Conservation (phyloP, 2,329 filamentous ascomycete species). For the Spiromastix sp. region DNA sequence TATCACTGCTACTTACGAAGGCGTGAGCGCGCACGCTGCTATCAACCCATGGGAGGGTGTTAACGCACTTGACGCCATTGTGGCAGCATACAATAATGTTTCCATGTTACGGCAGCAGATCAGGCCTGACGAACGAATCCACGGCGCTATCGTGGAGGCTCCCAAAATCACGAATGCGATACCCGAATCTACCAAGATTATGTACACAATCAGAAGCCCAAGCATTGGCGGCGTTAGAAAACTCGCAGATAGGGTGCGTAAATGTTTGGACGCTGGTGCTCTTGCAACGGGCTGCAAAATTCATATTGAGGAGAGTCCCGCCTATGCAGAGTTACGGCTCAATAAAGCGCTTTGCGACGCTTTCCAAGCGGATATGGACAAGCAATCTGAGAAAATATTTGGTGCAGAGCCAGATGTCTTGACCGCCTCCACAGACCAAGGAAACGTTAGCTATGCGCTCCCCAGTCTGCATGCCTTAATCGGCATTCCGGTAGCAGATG, state of each 20-base stretch:
- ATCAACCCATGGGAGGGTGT: conserved; percentile 45
- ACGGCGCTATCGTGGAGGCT: conserved; percentile 41
- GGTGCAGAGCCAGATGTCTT: not conserved
- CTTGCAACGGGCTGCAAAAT: conserved; percentile 7
- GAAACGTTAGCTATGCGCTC: no score
- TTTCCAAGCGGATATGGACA: conserved; percentile 2
- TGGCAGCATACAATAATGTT: conserved; percentile 33
- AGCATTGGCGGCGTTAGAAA: conserved; percentile 23
- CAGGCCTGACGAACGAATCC: conserved; percentile 38
- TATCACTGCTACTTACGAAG: no score
- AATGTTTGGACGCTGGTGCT: conserved; percentile 7
- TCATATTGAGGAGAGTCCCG: conserved; percentile 3
- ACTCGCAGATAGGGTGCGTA: conserved; percentile 10
- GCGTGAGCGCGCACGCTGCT: conserved; percentile 45
- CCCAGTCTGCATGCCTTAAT: no score
- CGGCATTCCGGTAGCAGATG: no score
- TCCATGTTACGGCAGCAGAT: conserved; percentile 45
- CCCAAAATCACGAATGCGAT: conserved; percentile 44
- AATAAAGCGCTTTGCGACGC: conserved; percentile 5
- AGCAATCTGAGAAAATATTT: conserved; percentile 1
- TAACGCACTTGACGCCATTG: conserved; percentile 46
- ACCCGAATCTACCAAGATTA: conserved; percentile 36
- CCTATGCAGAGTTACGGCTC: conserved; percentile 5
- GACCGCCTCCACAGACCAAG: conserved; percentile 6
- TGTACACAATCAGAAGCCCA: conserved; percentile 30